Percentiles rank a stretch among this genome's conserved stretches.
Evolutionary conservation across 768 basidiomycete species (phyloP).

Genomic region (Nidula microcarpa): DNA sequence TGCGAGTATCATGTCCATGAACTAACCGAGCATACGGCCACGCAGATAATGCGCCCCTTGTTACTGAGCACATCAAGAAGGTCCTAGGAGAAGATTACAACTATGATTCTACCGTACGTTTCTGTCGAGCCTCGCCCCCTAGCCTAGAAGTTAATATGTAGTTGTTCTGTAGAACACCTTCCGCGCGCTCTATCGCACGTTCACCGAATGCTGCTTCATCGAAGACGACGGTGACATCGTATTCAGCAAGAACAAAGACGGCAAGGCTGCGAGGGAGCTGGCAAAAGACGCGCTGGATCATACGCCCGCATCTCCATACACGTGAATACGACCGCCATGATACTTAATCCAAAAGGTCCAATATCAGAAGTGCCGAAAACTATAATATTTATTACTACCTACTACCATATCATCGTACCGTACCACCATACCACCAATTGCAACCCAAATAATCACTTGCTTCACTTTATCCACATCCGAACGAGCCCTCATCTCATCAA

Average conservation of each 20-base stretch:
- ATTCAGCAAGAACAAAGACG: constrained; percentile 57
- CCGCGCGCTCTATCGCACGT: constrained; percentile 56
- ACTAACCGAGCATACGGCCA: neutral
- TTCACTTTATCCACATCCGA: no score
- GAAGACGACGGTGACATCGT: constrained; percentile 62
- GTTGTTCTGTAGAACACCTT: constrained; percentile 41
- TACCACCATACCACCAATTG: no score
- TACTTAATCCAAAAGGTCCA: no score
- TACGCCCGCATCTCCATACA: no score
- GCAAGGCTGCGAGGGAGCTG: constrained; percentile 32
- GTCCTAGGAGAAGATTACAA: constrained; percentile 58
- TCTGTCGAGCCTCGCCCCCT: neutral
- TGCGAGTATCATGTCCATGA: neutral
- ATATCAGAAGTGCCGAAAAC: no score
- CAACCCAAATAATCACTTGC: no score
- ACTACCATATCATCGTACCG: no score
- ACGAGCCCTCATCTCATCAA: no score
- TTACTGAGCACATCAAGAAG: constrained; percentile 49
- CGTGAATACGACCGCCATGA: no score
- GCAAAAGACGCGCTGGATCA: constrained; percentile 10
- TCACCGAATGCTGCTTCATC: constrained; percentile 59
- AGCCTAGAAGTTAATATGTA: neutral
- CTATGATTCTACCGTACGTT: constrained; percentile 55
- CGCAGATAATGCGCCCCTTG: constrained; percentile 54
- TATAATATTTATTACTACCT: no score